phyloP scores from a whole-genome alignment of 2,329 filamentous ascomycete genomes.

The Calonectria montana region DNA sequence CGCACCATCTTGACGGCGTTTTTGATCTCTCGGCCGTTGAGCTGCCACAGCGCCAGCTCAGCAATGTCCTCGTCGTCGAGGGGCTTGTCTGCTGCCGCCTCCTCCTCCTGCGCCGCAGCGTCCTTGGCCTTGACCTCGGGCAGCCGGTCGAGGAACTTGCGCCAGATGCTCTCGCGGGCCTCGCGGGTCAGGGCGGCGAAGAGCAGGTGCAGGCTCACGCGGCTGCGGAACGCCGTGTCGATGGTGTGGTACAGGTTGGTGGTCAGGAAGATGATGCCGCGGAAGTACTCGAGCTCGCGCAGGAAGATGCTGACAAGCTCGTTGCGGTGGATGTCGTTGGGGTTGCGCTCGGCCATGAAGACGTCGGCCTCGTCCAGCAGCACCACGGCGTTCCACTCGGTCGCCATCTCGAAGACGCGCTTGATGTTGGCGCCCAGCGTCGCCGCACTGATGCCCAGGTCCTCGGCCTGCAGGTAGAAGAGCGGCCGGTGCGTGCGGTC shows the following conservation, averaged over 20 bases:
- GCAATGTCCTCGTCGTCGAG: conserved; percentile 50
- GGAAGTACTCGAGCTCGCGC: conserved; percentile 58
- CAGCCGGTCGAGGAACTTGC: conserved; percentile 57
- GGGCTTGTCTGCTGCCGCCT: conserved; percentile 15
- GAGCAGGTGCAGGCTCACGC: conserved; percentile 59
- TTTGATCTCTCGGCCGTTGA: conserved; percentile 61
- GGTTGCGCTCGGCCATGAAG: conserved; percentile 60
- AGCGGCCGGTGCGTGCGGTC: conserved; percentile 57
- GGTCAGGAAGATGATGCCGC: conserved; percentile 58
- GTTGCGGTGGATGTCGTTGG: conserved; percentile 59
- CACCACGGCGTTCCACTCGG: conserved; percentile 62
- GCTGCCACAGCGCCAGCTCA: conserved; percentile 53
- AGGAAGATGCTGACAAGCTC: conserved; percentile 61
- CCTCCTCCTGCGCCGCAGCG: conserved; percentile 1
- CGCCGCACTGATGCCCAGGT: conserved; percentile 58
- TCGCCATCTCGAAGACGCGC: conserved; percentile 59
- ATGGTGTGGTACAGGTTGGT: conserved; percentile 57
- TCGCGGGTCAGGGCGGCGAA: conserved; percentile 54
- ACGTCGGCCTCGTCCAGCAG: conserved; percentile 66
- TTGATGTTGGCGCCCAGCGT: conserved; percentile 60
- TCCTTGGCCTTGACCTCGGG: conserved; percentile 23
- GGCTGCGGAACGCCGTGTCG: conserved; percentile 57
- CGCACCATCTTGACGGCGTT: conserved; percentile 59
- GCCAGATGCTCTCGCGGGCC: conserved; percentile 56
- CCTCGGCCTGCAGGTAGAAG: conserved; percentile 58